phyloP scores from a whole-genome alignment of 169 alveolate genomes.

The Cryptosporidium baileyi region DNA sequence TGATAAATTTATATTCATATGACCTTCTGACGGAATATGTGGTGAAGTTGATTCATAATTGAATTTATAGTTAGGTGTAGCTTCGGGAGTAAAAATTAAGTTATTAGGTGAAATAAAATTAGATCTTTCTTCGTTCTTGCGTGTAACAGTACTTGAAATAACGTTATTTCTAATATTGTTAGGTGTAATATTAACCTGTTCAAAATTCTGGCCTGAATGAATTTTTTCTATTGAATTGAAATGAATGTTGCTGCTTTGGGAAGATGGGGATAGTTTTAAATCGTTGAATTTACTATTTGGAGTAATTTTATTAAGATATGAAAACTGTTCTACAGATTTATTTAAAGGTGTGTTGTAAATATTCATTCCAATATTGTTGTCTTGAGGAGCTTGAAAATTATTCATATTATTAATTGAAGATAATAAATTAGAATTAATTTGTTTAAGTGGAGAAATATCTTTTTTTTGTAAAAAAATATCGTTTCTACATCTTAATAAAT shows the following conservation, averaged over 20 bases:
- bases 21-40: slow-evolving; percentile 62
- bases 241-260: neutral
- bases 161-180: neutral
- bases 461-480: slow-evolving; percentile 23
- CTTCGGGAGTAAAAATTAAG: neutral
- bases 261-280: neutral
- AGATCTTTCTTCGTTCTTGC: neutral
- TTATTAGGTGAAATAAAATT: neutral
- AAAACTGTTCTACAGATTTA: slow-evolving; percentile 7
- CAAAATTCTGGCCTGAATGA: neutral
- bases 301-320: neutral
- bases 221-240: neutral
- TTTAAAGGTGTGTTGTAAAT: slow-evolving; percentile 3
- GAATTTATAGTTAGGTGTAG: slow-evolving; percentile 33
- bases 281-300: neutral
- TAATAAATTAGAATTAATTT: neutral
- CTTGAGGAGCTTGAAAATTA: neutral
- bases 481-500: slow-evolving; percentile 43
- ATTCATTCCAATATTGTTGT: neutral
- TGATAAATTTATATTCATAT: slow-evolving; percentile 7
- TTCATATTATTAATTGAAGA: neutral
- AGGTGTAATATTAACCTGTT: neutral
- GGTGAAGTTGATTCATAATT: slow-evolving; percentile 41
- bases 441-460: neutral
- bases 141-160: slow-evolving; percentile 22